Percentiles rank a stretch among this genome's conserved stretches.
phyloP scores from a whole-genome alignment of 108 stramenopile species.

The Fragilaria crotonensis region DNA sequence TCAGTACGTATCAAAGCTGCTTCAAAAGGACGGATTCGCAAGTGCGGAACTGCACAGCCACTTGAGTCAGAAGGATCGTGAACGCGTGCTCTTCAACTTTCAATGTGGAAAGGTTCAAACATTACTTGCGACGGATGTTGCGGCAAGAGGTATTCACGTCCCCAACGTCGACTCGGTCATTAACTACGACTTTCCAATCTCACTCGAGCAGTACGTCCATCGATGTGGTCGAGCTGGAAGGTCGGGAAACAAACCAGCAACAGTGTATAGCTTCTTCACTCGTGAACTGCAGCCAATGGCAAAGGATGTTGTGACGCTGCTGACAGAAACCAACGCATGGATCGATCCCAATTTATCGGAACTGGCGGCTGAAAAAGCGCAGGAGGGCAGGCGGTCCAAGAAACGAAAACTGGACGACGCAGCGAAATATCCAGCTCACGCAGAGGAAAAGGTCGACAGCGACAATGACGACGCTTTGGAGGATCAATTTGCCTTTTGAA shows the following conservation, averaged over 20 bases:
- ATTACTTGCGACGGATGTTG: slow-evolving; percentile 93
- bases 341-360: slow-evolving; percentile 73
- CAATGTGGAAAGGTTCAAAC: slow-evolving; percentile 58
- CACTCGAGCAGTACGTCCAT: slow-evolving; percentile 77
- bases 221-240: slow-evolving; percentile 59
- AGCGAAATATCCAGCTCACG: background rate
- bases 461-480: slow-evolving; percentile 30
- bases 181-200: slow-evolving; percentile 93
- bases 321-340: slow-evolving; percentile 46
- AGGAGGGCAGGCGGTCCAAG: slow-evolving; percentile 21
- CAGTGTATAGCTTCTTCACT: slow-evolving; percentile 68
- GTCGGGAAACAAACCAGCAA: background rate
- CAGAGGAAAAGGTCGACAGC: slow-evolving; percentile 1
- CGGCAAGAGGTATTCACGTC: slow-evolving; percentile 92
- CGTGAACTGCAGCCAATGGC: slow-evolving; percentile 63
- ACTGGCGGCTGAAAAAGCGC: too few relatives aligned
- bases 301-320: slow-evolving; percentile 42
- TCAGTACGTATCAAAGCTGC: slow-evolving; percentile 37
- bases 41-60: slow-evolving; percentile 57
- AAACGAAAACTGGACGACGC: slow-evolving; percentile 20
- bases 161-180: slow-evolving; percentile 83
- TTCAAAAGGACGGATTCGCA: slow-evolving; percentile 45
- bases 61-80: slow-evolving; percentile 44
- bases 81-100: slow-evolving; percentile 41
- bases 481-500: slow-evolving; percentile 37